phyloP scores from a whole-genome alignment of 1,284 basidiomycete genomes.

The Melanopsichium pennsylvanicum region DNA sequence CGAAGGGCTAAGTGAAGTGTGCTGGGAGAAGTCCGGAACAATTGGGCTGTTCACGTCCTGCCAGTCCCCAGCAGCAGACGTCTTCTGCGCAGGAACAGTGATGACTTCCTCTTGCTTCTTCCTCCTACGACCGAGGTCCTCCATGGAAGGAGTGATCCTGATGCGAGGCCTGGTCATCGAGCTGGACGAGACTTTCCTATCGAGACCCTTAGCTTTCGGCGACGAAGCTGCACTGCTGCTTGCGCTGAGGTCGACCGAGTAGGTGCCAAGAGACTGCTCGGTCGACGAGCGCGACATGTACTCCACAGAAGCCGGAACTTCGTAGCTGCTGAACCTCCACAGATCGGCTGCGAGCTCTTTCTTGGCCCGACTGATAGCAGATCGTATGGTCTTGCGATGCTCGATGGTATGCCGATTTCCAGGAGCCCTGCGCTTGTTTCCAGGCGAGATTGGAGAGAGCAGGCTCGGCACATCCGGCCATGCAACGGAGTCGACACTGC shows the following conservation, averaged over 20 bases:
- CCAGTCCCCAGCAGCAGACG: conserved; percentile 14
- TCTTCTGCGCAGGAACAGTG: conserved; percentile 4
- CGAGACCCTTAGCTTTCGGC: conserved; percentile 16
- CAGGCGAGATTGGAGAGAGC: conserved; percentile 6
- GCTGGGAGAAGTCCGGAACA: not conserved
- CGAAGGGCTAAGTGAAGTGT: conserved; percentile 24
- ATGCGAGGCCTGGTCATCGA: conserved; percentile 48
- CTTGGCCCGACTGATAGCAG: conserved; percentile 38
- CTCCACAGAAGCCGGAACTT: not conserved
- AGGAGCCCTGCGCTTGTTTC: conserved; percentile 41
- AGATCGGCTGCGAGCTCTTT: conserved; percentile 22
- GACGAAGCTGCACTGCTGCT: conserved; percentile 37
- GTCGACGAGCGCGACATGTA: conserved; percentile 38
- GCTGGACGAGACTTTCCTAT: conserved; percentile 16
- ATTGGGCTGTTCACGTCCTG: conserved; percentile 22
- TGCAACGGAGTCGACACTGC: conserved; percentile 16
- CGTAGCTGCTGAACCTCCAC: conserved; percentile 18
- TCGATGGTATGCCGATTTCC: conserved; percentile 57
- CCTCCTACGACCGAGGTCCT: conserved; percentile 47
- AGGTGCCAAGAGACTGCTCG: conserved; percentile 30
- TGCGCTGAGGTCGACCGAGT: conserved; percentile 41
- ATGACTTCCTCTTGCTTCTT: conserved; percentile 33
- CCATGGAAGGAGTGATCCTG: conserved; percentile 58
- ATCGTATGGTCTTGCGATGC: conserved; percentile 45
- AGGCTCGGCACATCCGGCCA: conserved; percentile 5